A percentile compares a stretch with the other conserved stretches of the same genome.
phyloP scores from a whole-genome alignment of 2,329 filamentous ascomycete species.

The Fusarium albosuccineum region DNA sequence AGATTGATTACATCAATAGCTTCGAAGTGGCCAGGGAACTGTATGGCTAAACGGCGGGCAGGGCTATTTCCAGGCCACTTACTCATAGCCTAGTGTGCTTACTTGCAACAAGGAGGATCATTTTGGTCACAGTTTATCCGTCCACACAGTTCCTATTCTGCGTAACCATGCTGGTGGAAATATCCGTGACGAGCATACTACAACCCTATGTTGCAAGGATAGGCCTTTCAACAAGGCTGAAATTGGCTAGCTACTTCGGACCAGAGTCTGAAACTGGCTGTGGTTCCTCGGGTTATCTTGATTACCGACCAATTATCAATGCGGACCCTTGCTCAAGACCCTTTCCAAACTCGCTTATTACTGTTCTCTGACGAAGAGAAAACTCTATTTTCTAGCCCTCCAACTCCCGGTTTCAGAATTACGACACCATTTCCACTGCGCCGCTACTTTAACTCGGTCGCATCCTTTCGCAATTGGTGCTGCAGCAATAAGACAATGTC shows the following conservation, averaged over 20 bases:
- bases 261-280: constrained; percentile 2
- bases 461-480: too few relatives aligned
- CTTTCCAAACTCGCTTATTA: constrained; percentile 34
- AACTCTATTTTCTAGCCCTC: constrained; percentile 26
- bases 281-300: constrained; percentile 7
- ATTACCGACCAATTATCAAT: constrained; percentile 8
- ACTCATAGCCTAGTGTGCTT: too few relatives aligned
- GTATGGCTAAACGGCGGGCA: constrained; percentile 24
- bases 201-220: background rate
- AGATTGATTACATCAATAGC: constrained; percentile 51
- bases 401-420: background rate
- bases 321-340: constrained; percentile 4
- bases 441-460: background rate
- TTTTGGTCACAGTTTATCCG: too few relatives aligned
- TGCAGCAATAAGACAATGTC: too few relatives aligned
- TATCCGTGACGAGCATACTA: too few relatives aligned
- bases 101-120: too few relatives aligned
- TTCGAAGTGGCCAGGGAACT: constrained; percentile 43
- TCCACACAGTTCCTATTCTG: too few relatives aligned
- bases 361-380: constrained; percentile 22
- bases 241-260: constrained; percentile 5
- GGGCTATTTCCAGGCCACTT: background rate
- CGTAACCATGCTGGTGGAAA: too few relatives aligned
- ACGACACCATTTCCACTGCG: background rate
- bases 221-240: background rate